Percentiles rank a stretch among this genome's conserved stretches.
Evolutionary conservation across 768 basidiomycete species (phyloP).

Genomic region (Macrolepiota fuliginosa): DNA sequence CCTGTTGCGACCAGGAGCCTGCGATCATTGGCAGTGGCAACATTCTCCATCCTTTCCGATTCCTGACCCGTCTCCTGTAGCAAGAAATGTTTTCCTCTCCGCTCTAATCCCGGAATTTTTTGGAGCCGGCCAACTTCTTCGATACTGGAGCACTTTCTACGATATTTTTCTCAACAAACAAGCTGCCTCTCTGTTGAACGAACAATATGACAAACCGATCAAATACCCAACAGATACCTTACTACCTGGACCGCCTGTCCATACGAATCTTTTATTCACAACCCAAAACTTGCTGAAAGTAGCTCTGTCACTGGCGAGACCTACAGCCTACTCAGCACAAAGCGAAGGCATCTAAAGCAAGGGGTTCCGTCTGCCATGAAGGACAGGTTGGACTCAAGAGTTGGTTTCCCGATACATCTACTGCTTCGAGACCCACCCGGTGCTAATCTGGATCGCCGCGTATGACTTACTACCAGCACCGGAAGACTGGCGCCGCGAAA

Average conservation of each 20-base stretch:
- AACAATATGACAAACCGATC: constrained; percentile 38
- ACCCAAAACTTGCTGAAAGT: constrained; percentile 34
- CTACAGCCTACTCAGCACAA: constrained; percentile 20
- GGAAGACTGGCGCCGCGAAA: constrained; percentile 17
- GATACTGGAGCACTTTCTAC: constrained; percentile 47
- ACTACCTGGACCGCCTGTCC: constrained; percentile 36
- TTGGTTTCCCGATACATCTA: no score
- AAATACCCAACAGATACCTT: constrained; percentile 28
- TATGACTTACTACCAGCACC: no score
- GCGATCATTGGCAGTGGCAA: constrained; percentile 39
- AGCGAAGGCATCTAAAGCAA: constrained; percentile 18
- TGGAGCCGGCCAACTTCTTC: constrained; percentile 8
- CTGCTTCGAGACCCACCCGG: no score
- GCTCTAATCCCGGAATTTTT: constrained; percentile 38
- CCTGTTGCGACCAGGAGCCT: constrained; percentile 50
- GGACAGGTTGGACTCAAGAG: no score
- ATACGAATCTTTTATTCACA: constrained; percentile 36
- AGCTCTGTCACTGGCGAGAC: constrained; percentile 41
- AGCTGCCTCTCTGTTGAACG: constrained; percentile 28
- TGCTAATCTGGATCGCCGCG: no score
- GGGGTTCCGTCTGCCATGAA: no score
- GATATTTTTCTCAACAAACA: constrained; percentile 42
- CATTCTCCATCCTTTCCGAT: background rate
- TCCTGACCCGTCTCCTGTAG: constrained; percentile 22
- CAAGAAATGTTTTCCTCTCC: constrained; percentile 46